Conservation (phyloP, 2,329 filamentous ascomycete species). For the Bimuria novae-zelandiae region DNA sequence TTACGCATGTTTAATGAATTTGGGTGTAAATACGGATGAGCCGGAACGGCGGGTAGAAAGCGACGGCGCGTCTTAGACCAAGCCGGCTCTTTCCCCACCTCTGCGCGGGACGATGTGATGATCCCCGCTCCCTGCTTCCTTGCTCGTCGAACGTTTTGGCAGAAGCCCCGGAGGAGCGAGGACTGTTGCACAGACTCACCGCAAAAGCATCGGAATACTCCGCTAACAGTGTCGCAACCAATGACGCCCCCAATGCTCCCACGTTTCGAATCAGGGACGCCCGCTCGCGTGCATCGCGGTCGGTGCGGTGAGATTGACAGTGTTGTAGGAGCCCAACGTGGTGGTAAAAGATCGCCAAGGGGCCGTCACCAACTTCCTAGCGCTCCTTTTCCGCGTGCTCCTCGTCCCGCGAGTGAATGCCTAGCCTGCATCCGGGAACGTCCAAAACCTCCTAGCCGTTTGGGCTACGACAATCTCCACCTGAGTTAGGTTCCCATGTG, state of each 20-base stretch:
- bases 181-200: slow-evolving; percentile 1
- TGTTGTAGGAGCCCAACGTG: slow-evolving; percentile 1
- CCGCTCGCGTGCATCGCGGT: neutral
- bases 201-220: neutral
- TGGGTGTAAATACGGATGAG: neutral
- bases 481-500: slow-evolving; percentile 27
- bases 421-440: slow-evolving; percentile 23
- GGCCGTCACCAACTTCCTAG: slow-evolving; percentile 35
- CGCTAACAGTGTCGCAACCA: neutral
- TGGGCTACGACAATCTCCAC: slow-evolving; percentile 25
- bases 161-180: neutral
- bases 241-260: slow-evolving; percentile 3
- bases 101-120: neutral
- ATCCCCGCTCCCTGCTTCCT: slow-evolving; percentile 1
- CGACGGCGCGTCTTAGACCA: slow-evolving; percentile 6
- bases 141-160: neutral
- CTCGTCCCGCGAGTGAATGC: slow-evolving; percentile 35
- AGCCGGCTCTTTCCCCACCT: neutral
- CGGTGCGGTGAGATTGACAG: slow-evolving; percentile 6
- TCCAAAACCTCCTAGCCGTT: slow-evolving; percentile 14
- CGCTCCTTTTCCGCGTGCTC: slow-evolving; percentile 32
- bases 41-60: slow-evolving; percentile 2
- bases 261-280: neutral
- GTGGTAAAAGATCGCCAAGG: slow-evolving; percentile 32
- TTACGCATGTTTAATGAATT: neutral